These are phyloP conservation scores for Cytospora leucostoma DNA, from an alignment of 2,329 filamentous ascomycete genomes.

Conservation along the genomic window DNA sequence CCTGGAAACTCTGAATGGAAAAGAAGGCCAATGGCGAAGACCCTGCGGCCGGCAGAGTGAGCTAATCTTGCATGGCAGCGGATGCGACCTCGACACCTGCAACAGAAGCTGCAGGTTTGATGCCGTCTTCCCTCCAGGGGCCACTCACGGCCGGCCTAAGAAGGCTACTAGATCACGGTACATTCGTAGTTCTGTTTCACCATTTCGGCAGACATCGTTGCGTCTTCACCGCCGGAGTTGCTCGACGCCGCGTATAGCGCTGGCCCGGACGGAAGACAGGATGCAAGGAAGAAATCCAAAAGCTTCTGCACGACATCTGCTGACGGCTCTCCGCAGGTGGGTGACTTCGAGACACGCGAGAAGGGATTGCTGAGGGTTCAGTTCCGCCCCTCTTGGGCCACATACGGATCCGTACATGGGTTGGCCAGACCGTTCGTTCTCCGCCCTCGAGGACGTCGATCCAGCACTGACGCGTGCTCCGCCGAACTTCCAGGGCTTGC, in stretches of 20 bases:
- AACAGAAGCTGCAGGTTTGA: not conserved
- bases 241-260: conserved; percentile 20
- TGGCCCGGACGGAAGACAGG: not conserved
- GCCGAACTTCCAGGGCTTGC: not conserved
- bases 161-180: no score
- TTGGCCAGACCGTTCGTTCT: conserved; percentile 2
- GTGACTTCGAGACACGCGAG: no score
- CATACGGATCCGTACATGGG: not conserved
- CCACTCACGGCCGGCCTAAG: not conserved
- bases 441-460: conserved; percentile 8
- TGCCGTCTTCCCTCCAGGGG: not conserved
- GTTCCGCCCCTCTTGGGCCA: not conserved
- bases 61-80: conserved; percentile 18
- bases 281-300: not conserved
- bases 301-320: conserved; percentile 15
- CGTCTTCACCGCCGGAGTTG: conserved; percentile 23
- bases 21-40: not conserved
- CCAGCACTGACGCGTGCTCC: conserved; percentile 1
- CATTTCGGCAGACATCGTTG: conserved; percentile 13
- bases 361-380: not conserved
- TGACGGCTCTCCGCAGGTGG: conserved; percentile 1
- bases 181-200: not conserved
- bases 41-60: conserved; percentile 3
- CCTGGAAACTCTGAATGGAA: not conserved
- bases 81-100: conserved; percentile 14